Conservation (phyloP, 345 rosid species). For the Gossypium bickii region DNA sequence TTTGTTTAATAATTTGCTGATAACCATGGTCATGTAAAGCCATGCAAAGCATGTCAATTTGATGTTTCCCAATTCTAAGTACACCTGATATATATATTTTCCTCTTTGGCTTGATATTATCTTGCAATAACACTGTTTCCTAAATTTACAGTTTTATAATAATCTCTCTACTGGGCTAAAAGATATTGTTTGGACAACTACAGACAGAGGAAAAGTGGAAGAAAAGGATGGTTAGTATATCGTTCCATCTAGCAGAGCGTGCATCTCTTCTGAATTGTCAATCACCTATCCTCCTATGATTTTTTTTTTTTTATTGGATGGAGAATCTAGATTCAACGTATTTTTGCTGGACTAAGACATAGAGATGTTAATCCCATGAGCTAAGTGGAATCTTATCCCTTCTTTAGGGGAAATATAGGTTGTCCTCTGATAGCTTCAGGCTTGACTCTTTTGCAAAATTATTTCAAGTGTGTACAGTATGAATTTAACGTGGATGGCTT, state of each 20-base stretch:
- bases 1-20: neutral
- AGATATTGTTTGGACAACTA: slow-evolving; percentile 88
- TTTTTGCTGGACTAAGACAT: too few species aligned
- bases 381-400: too few species aligned
- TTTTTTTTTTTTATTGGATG: neutral
- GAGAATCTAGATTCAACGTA: too few species aligned
- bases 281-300: neutral
- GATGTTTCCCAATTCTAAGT: neutral
- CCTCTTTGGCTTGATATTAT: neutral
- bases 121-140: slow-evolving; percentile 5
- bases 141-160: slow-evolving; percentile 71
- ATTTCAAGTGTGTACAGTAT: too few species aligned
- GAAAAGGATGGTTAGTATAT: slow-evolving; percentile 15
- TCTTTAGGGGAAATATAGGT: too few species aligned
- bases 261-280: neutral
- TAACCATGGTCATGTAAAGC: neutral
- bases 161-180: slow-evolving; percentile 81
- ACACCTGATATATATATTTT: neutral
- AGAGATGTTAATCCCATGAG: too few species aligned
- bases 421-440: neutral
- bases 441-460: neutral
- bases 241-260: too few species aligned
- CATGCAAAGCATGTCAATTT: neutral
- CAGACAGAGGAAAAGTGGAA: slow-evolving; percentile 51
- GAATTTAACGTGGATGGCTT: too few species aligned